Evolutionary conservation across 208 protist species (phyloP), one percentile per base, ranked within the genome.

Genomic region (Angomonas ambiguus): DNA sequence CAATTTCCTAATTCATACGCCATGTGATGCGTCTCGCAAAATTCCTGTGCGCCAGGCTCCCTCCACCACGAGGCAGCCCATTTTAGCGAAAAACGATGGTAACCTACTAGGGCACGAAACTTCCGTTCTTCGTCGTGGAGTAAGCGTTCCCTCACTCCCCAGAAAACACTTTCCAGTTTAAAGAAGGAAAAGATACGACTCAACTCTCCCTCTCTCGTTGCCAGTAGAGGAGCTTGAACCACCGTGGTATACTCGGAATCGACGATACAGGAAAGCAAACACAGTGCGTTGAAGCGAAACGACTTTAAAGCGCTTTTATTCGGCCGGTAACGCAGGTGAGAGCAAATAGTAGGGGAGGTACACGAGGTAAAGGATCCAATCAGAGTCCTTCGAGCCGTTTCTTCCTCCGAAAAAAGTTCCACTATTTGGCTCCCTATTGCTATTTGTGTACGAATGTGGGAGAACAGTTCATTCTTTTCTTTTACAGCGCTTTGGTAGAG

Each of bases 311-410:
- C 67, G 57, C 6, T 84, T 66, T 18, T 38, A 72, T 0, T 78
- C 80, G 63, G 80, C 75, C 1, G 82, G 64, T 11, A 49, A 65
- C 20, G 84, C 70, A 34, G 67, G 62, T 6, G 83, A 90, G 18
- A 83, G 67, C 42, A 90, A 66, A 62, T 87, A 74, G 66, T 63
- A n/a, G 27, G 28, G 60, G 83, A 71, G 1, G 25, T 28, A 48
- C 83, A 90, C 2, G 83, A 90, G 2, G 81, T 45, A 61, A 84
- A 90, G 28, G 76, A 41, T 20, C 65, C 72, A 0, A 92, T 67
- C 0, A 92, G 28, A 22, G 0, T 27, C 0, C 76, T 32, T 5
- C 85, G 71, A 10, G 42, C 65, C 5, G 20, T 34, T 38, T 71
- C 62, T 62, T 92, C 85, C n/a, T 55, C 20, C 49, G 20, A 4